Percentiles rank a stretch among this genome's conserved stretches.
phyloP scores from a whole-genome alignment of 2,329 filamentous ascomycete genomes.

The Corinectria fuckeliana region DNA sequence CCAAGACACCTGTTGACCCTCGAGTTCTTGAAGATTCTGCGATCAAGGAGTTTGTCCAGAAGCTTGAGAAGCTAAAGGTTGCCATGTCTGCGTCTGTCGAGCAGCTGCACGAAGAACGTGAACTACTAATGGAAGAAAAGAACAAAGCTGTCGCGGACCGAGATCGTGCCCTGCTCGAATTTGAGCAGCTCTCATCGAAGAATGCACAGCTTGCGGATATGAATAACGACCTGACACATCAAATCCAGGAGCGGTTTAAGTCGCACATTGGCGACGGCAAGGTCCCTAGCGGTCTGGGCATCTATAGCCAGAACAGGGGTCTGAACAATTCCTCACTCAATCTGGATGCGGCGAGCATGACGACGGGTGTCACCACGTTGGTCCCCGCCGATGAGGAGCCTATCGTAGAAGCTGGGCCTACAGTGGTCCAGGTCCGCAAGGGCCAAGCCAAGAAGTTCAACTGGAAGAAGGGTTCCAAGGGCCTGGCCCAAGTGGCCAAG shows the following conservation, averaged over 20 bases:
- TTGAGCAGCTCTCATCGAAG: slow-evolving; percentile 92
- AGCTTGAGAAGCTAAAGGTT: slow-evolving; percentile 66
- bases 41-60: slow-evolving; percentile 89
- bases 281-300: slow-evolving; percentile 61
- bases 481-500: slow-evolving; percentile 91
- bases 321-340: slow-evolving; percentile 58
- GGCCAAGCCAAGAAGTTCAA: slow-evolving; percentile 96
- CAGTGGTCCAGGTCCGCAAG: slow-evolving; percentile 93
- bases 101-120: slow-evolving; percentile 72
- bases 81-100: slow-evolving; percentile 65
- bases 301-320: slow-evolving; percentile 61
- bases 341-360: slow-evolving; percentile 59
- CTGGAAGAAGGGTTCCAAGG: slow-evolving; percentile 97
- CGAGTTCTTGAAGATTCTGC: slow-evolving; percentile 85
- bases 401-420: slow-evolving; percentile 76
- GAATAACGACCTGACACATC: slow-evolving; percentile 94
- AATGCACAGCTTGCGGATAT: slow-evolving; percentile 93
- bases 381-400: slow-evolving; percentile 71
- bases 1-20: slow-evolving; percentile 79
- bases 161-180: slow-evolving; percentile 92
- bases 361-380: slow-evolving; percentile 65
- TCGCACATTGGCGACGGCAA: slow-evolving; percentile 67
- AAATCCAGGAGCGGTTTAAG: slow-evolving; percentile 93
- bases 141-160: slow-evolving; percentile 82
- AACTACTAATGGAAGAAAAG: slow-evolving; percentile 85